phyloP scores from a whole-genome alignment of 768 basidiomycete species.

The Stropharia rugosoannulata region DNA sequence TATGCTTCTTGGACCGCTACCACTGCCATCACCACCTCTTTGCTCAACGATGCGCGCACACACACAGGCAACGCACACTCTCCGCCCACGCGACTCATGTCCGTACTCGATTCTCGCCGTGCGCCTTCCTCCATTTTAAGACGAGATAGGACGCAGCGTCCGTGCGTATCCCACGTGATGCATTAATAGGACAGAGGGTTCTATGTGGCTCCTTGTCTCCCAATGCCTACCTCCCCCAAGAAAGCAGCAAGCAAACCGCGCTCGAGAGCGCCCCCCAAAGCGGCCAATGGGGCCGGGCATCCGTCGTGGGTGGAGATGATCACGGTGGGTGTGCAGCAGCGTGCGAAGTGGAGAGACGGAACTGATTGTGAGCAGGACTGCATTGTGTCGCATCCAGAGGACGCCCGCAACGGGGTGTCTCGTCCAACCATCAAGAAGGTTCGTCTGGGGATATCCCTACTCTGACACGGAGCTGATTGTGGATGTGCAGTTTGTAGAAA shows the following conservation, averaged over 20 bases:
- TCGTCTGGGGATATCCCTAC: constrained; percentile 13
- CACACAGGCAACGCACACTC: too few species aligned
- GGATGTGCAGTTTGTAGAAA: constrained; percentile 69
- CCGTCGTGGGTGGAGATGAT: constrained; percentile 81
- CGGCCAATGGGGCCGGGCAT: constrained; percentile 43
- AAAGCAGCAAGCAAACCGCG: constrained; percentile 37
- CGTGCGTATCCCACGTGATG: constrained; percentile 11
- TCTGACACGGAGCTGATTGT: constrained; percentile 8
- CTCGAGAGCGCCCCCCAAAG: constrained; percentile 29
- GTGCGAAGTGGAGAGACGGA: constrained; percentile 6
- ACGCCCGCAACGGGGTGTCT: constrained; percentile 75
- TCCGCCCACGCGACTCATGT: too few species aligned
- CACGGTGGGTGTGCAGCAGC: constrained; percentile 47
- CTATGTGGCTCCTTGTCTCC: background rate
- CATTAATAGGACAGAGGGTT: background rate
- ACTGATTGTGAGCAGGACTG: constrained; percentile 55
- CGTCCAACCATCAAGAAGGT: constrained; percentile 83
- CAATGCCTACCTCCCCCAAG: constrained; percentile 24
- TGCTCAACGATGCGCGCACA: background rate
- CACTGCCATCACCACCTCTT: background rate
- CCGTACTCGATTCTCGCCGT: background rate
- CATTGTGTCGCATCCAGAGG: constrained; percentile 69
- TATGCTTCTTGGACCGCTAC: background rate
- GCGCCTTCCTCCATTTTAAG: background rate
- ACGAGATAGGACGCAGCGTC: constrained; percentile 2